Evolutionary conservation across 345 rosid genomes (phyloP), one percentile per base, ranked within the genome.

Genomic region (Nephelium lappaceum): DNA sequence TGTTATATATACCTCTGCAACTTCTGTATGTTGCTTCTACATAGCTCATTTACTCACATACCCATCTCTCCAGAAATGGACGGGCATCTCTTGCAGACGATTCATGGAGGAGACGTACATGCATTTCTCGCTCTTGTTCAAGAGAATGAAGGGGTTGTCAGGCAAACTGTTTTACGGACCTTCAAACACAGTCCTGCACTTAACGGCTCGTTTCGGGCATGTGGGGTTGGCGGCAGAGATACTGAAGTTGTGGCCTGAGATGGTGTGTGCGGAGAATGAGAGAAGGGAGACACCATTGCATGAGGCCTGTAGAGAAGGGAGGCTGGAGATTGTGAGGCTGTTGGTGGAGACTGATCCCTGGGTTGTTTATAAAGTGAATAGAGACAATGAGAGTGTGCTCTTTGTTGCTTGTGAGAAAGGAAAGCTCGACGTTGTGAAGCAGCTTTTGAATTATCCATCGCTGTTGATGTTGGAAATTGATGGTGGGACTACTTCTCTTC

Each of bases 211-310:
- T 18, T 79, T 77, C n/a, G 91, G 93, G 31, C 88, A 77, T n/a
- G 5, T 53, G 41, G 88, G 73, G 21, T 38, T 90, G 79, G 89
- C 77, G n/a, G 41, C 80, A 5, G 84, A 85, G 84, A 82, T 88
- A 12, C 41, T 88, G 74, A 82, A 78, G 85, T n/a, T 80, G 79
- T 61, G 82, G 65, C 90, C 91, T 62, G 87, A 81, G 27, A 77
- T 85, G 77, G 69, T 78, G 43, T 3, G 5, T 3, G 80, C 79
- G 43, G 83, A 80, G 73, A 88, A 90, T 68, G 78, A 69, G 65
- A 72, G 42, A 41, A 0, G 74, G 84, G 86, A 88, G 85, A 90
- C 88, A 0, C 89, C 90, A 3, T 64, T 90, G 75, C 88, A 88
- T 31, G 87, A 83, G 55, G 90, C 90, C 4, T 85, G 83, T 70